Conservation (phyloP, 2,329 filamentous ascomycete genomes). For the Clonostachys sp. region DNA sequence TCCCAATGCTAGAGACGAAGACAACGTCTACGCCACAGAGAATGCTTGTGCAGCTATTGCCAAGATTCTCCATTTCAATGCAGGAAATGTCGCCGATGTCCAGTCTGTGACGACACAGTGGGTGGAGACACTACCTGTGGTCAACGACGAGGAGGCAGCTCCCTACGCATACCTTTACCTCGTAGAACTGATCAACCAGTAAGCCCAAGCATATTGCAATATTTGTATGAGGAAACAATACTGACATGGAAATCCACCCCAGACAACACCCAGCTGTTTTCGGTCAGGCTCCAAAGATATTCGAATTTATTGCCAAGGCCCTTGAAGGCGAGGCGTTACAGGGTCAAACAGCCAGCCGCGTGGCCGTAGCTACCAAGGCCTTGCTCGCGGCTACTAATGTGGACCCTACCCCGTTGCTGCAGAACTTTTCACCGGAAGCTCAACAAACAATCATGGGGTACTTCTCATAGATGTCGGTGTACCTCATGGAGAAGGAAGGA, state of each 20-base stretch:
- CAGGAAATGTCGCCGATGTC: slow-evolving; percentile 67
- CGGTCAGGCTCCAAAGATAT: slow-evolving; percentile 73
- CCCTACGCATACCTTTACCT: slow-evolving; percentile 94
- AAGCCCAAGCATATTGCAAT: slow-evolving; percentile 37
- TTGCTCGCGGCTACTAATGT: slow-evolving; percentile 70
- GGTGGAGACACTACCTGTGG: slow-evolving; percentile 86
- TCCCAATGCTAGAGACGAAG: slow-evolving; percentile 78
- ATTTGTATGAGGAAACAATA: neutral
- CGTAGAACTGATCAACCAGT: slow-evolving; percentile 90
- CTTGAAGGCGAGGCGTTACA: slow-evolving; percentile 88
- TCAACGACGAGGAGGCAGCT: slow-evolving; percentile 94
- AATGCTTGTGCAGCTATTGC: slow-evolving; percentile 96
- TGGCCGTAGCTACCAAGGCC: slow-evolving; percentile 73
- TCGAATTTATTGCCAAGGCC: slow-evolving; percentile 80
- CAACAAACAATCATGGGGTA: slow-evolving; percentile 76
- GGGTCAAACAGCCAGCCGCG: slow-evolving; percentile 73
- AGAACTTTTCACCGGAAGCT: slow-evolving; percentile 71
- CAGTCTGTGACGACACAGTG: slow-evolving; percentile 78
- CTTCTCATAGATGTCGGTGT: slow-evolving; percentile 40
- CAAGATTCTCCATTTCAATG: slow-evolving; percentile 92
- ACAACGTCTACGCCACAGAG: slow-evolving; percentile 95
- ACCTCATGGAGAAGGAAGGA: no score
- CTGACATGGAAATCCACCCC: slow-evolving; percentile 1
- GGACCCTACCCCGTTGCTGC: slow-evolving; percentile 71
- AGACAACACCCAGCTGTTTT: slow-evolving; percentile 85